Conservation (phyloP, 805 yeast genomes). For the Kuraishia hungarica region DNA sequence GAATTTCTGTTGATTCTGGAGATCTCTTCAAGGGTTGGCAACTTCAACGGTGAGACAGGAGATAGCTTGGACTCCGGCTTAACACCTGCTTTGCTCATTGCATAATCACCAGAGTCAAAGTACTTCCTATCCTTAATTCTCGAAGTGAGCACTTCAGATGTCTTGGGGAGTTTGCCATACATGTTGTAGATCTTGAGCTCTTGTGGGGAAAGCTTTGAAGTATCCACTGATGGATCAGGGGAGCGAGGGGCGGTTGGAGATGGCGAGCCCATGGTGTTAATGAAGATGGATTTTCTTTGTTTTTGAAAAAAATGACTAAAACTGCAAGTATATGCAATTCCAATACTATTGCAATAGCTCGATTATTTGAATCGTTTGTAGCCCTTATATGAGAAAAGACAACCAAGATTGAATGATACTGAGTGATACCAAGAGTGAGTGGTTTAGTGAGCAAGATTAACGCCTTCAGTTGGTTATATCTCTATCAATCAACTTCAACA, state of each 20-base stretch:
- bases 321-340: too few species aligned
- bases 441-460: too few species aligned
- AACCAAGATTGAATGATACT: too few species aligned
- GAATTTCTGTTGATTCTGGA: slow-evolving; percentile 53
- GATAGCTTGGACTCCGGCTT: slow-evolving; percentile 13
- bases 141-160: slow-evolving; percentile 63
- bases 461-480: too few species aligned
- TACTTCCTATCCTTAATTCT: slow-evolving; percentile 83
- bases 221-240: slow-evolving; percentile 29
- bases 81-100: slow-evolving; percentile 66
- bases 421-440: too few species aligned
- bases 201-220: slow-evolving; percentile 60
- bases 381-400: too few species aligned
- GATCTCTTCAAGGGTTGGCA: slow-evolving; percentile 51
- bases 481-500: too few species aligned
- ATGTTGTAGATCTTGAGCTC: slow-evolving; percentile 69
- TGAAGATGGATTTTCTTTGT: neutral
- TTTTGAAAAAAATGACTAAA: too few species aligned
- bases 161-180: slow-evolving; percentile 83
- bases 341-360: too few species aligned
- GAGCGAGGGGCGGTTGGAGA: neutral
- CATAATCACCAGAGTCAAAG: slow-evolving; percentile 93
- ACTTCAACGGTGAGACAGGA: slow-evolving; percentile 26
- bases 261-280: neutral
- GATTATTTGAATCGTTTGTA: too few species aligned